phyloP scores from a whole-genome alignment of 495 filamentous ascomycete genomes.

The Hapsidospora chrysogenum region DNA sequence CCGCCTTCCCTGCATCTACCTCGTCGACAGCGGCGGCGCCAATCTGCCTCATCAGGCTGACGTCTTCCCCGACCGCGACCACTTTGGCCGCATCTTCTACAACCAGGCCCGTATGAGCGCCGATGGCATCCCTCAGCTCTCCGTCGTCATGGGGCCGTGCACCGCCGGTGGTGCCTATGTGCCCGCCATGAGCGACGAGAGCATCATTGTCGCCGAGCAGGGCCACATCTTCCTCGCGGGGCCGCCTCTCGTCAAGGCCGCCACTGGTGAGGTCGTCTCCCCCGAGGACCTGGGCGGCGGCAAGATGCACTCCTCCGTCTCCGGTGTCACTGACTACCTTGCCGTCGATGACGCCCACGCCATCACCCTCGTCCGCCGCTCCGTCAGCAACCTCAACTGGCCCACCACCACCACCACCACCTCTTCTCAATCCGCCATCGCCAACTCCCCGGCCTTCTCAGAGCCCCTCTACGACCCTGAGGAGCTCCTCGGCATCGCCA shows the following conservation, averaged over 20 bases:
- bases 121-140: conserved; percentile 77
- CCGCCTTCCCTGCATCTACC: conserved; percentile 66
- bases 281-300: conserved; percentile 91
- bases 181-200: conserved; percentile 93
- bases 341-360: conserved; percentile 92
- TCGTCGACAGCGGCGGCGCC: conserved; percentile 91
- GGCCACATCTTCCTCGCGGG: conserved; percentile 95
- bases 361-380: conserved; percentile 68
- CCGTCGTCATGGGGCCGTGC: conserved; percentile 96
- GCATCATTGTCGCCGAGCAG: conserved; percentile 87
- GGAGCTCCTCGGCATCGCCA: conserved; percentile 77
- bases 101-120: conserved; percentile 92
- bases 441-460: conserved; percentile 11
- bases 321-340: conserved; percentile 91
- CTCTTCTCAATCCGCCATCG: conserved; percentile 4
- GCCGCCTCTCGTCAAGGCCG: conserved; percentile 89
- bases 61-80: conserved; percentile 88
- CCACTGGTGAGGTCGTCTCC: conserved; percentile 83
- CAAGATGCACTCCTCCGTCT: conserved; percentile 76
- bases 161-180: conserved; percentile 94
- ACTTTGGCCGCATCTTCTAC: conserved; percentile 96
- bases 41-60: conserved; percentile 94
- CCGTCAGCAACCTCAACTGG: conserved; percentile 80
- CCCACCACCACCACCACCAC: conserved; percentile 22
- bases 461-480: conserved; percentile 71